These are phyloP conservation scores for Penstemon barbatus DNA, from an alignment of 257 asterid genomes.

Conservation along the genomic window DNA sequence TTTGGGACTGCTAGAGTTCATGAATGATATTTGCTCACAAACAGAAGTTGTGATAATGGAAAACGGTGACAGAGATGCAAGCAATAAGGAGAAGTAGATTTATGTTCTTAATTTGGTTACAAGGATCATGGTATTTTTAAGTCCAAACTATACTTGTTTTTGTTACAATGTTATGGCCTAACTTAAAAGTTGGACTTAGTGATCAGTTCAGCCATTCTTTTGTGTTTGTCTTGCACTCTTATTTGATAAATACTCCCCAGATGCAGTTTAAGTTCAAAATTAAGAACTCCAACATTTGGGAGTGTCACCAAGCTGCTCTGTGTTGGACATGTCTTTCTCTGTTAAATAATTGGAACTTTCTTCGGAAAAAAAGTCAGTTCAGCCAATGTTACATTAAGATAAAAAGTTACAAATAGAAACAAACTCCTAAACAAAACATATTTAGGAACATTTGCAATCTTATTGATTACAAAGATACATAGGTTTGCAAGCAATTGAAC, in stretches of 20 bases:
- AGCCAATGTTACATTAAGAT: not conserved
- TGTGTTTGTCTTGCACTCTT: not conserved
- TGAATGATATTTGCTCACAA: not conserved
- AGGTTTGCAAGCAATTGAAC: not conserved
- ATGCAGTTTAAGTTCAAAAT: not conserved
- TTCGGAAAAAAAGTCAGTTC: not conserved
- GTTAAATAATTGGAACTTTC: not conserved
- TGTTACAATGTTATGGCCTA: not conserved
- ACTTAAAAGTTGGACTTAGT: not conserved
- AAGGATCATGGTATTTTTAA: not conserved
- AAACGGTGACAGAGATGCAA: conserved; percentile 3
- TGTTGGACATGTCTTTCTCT: not conserved
- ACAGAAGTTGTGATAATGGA: not conserved
- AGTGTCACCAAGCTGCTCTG: not conserved
- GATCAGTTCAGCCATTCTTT: conserved; percentile 1
- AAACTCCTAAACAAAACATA: no score
- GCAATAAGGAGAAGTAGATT: not conserved
- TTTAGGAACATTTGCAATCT: not conserved
- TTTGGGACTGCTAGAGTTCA: not conserved
- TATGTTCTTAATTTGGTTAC: not conserved
- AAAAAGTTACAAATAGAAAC: not conserved
- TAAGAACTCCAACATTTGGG: not conserved
- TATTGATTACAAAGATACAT: not conserved
- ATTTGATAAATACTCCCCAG: not conserved
- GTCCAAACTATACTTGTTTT: not conserved